A percentile compares a stretch with the other conserved stretches of the same genome.
Conservation (phyloP, 2,329 filamentous ascomycete genomes). For the Xylariaceae sp. region DNA sequence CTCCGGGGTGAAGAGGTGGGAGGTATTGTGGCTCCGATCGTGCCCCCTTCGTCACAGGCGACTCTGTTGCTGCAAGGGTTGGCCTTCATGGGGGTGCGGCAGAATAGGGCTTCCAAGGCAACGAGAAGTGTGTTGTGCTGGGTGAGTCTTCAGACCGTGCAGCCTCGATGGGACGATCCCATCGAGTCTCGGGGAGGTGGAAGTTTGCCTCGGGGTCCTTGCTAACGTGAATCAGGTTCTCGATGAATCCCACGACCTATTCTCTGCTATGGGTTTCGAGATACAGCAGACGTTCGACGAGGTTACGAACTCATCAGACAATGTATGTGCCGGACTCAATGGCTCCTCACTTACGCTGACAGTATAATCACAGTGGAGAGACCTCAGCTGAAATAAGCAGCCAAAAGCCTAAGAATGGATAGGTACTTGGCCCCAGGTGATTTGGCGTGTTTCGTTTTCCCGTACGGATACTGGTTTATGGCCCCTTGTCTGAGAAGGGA, state of each 20-base stretch:
- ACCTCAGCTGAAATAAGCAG: slow-evolving; percentile 15
- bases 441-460: too few species aligned
- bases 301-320: slow-evolving; percentile 29
- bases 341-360: slow-evolving; percentile 10
- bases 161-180: too few species aligned
- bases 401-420: too few species aligned
- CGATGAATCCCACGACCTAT: slow-evolving; percentile 26
- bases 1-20: slow-evolving; percentile 55
- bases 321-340: slow-evolving; percentile 20
- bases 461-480: too few species aligned
- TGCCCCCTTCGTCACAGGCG: slow-evolving; percentile 64
- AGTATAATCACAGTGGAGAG: slow-evolving; percentile 19
- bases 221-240: slow-evolving; percentile 28
- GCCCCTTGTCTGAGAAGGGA: not conserved
- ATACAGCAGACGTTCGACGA: slow-evolving; percentile 30
- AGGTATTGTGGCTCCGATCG: slow-evolving; percentile 76
- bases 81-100: slow-evolving; percentile 73
- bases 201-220: slow-evolving; percentile 1
- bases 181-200: too few species aligned
- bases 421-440: not conserved
- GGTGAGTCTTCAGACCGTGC: too few species aligned
- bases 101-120: slow-evolving; percentile 75
- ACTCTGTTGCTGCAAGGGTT: slow-evolving; percentile 70
- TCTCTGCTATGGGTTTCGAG: slow-evolving; percentile 30
- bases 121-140: slow-evolving; percentile 72